A percentile compares a stretch with the other conserved stretches of the same genome.
These are phyloP conservation scores for Diaporthe vaccinii DNA, from an alignment of 2,329 filamentous ascomycete species.

Conservation along the genomic window DNA sequence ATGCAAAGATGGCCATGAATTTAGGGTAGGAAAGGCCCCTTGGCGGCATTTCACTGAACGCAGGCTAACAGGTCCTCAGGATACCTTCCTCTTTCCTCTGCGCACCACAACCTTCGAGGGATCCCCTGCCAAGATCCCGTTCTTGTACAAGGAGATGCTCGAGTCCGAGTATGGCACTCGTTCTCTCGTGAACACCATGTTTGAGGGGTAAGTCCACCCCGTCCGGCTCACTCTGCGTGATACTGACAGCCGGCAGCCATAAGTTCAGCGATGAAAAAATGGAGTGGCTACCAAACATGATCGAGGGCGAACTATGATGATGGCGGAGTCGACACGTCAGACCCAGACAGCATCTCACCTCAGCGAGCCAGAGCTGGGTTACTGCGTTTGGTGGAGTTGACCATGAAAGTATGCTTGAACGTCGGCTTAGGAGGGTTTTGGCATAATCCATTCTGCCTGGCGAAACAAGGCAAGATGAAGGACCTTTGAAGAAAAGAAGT, in stretches of 20 bases:
- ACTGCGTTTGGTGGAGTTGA: not conserved
- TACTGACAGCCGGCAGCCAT: constrained; percentile 51
- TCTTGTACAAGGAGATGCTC: constrained; percentile 70
- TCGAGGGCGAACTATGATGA: constrained; percentile 4
- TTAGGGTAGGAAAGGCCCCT: constrained; percentile 52
- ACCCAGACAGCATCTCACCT: not conserved
- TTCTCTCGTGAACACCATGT: constrained; percentile 65
- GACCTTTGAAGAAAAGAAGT: not conserved
- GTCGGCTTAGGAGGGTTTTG: not conserved
- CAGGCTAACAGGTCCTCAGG: constrained; percentile 50
- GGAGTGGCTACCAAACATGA: constrained; percentile 48
- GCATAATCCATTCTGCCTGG: not conserved
- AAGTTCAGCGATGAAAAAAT: constrained; percentile 56
- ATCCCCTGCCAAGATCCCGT: constrained; percentile 75
- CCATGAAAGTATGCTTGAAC: not conserved
- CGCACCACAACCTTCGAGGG: constrained; percentile 78
- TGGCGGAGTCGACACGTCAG: not conserved
- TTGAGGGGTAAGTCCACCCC: constrained; percentile 61
- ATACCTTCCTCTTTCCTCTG: constrained; percentile 76
- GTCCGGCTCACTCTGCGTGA: not conserved
- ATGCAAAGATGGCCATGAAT: constrained; percentile 66
- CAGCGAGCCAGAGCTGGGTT: not conserved
- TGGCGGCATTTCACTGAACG: not conserved
- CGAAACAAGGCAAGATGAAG: not conserved
- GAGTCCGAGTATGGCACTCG: constrained; percentile 68